These are phyloP conservation scores for Chenopodium formosanum DNA, from an alignment of 148 eudicot species.

Conservation along the genomic window DNA sequence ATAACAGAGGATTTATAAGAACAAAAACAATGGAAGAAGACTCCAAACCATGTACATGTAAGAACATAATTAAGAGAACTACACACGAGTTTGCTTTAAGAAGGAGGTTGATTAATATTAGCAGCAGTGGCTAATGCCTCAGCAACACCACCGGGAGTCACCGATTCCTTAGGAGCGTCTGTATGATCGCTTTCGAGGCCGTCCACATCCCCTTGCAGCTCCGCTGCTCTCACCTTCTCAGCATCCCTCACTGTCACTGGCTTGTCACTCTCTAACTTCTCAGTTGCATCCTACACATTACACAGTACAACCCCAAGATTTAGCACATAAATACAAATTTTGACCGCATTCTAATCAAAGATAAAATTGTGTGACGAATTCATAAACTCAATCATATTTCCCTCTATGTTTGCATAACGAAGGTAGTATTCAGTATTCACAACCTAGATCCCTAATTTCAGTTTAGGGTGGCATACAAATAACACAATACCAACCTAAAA, in stretches of 20 bases:
- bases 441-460: not conserved
- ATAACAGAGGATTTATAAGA: slow-evolving; percentile 1
- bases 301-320: not conserved
- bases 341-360: too few relatives aligned
- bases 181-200: slow-evolving; percentile 26
- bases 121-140: slow-evolving; percentile 55
- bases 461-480: too few relatives aligned
- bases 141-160: slow-evolving; percentile 60
- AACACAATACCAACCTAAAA: too few relatives aligned
- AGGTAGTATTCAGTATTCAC: not conserved
- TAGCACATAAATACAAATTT: too few relatives aligned
- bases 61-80: not conserved
- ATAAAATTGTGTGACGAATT: too few relatives aligned
- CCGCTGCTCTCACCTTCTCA: slow-evolving; percentile 57
- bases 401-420: too few relatives aligned
- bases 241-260: slow-evolving; percentile 57
- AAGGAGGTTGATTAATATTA: slow-evolving; percentile 35
- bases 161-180: slow-evolving; percentile 26
- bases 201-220: slow-evolving; percentile 47
- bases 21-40: not conserved
- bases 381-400: too few relatives aligned
- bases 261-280: slow-evolving; percentile 50
- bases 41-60: not conserved
- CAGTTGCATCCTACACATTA: slow-evolving; percentile 50
- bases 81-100: not conserved